These are phyloP conservation scores for Tanacetum coccineum DNA, from an alignment of 129 eudicot genomes.

Conservation along the genomic window DNA sequence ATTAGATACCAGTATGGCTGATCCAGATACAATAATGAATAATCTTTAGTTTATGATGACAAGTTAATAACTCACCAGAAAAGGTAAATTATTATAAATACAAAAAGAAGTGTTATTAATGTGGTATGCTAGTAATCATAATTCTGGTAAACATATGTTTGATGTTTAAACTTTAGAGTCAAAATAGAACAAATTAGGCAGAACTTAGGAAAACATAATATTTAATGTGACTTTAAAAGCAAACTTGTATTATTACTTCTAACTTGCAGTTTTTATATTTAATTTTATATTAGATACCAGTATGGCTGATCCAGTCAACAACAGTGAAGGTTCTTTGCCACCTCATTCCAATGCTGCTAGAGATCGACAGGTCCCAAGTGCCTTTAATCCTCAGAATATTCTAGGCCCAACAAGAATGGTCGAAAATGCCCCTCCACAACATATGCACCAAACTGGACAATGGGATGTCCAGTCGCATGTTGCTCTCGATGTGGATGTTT, in stretches of 20 bases:
- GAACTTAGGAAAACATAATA: conserved; percentile 3
- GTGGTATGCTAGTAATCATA: background rate
- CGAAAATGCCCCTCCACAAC: conserved; percentile 37
- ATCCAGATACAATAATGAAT: conserved; percentile 19
- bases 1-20: conserved; percentile 24
- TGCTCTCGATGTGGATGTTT: conserved; percentile 62
- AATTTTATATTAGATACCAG: conserved; percentile 20
- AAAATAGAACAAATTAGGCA: background rate
- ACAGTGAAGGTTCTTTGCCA: conserved; percentile 24
- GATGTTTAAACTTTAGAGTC: conserved; percentile 1
- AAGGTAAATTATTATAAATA: background rate
- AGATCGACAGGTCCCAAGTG: conserved; percentile 31
- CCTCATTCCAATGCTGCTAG: conserved; percentile 26
- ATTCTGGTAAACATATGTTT: background rate
- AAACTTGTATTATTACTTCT: background rate
- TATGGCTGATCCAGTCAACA: conserved; percentile 40
- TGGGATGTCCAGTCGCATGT: conserved; percentile 30
- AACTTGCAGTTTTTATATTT: background rate
- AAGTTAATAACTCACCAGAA: background rate
- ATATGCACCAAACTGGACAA: conserved; percentile 26
- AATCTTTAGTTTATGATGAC: conserved; percentile 5
- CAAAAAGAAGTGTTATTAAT: background rate
- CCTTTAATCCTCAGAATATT: conserved; percentile 21
- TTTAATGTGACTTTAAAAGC: conserved; percentile 19
- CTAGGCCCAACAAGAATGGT: conserved; percentile 21